These are phyloP conservation scores for Brassica cretica DNA, from an alignment of 345 rosid species.

Conservation along the genomic window DNA sequence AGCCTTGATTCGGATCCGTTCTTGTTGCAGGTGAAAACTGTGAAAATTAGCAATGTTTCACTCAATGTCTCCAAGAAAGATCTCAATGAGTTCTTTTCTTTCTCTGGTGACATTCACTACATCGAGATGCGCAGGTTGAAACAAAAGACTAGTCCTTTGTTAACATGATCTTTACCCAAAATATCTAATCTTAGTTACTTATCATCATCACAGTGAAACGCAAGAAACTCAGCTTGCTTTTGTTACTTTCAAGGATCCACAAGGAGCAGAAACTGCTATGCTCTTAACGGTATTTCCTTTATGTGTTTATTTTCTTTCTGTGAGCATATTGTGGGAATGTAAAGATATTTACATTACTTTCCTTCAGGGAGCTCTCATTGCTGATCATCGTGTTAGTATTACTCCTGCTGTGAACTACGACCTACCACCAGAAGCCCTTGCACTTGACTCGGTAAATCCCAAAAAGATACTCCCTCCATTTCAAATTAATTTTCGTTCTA, in stretches of 20 bases:
- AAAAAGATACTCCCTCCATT: background rate
- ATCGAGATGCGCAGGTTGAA: conserved; percentile 66
- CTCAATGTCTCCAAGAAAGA: conserved; percentile 63
- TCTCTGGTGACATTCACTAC: conserved; percentile 73
- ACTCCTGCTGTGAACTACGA: conserved; percentile 66
- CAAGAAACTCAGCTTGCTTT: conserved; percentile 66
- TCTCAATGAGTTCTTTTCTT: conserved; percentile 76
- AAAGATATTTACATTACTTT: background rate
- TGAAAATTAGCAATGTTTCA: conserved; percentile 68
- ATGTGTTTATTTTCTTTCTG: background rate
- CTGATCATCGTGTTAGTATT: conserved; percentile 65
- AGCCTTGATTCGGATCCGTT: background rate
- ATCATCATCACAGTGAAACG: conserved; percentile 51
- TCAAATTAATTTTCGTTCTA: too few species aligned
- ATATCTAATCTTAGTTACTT: conserved; percentile 10
- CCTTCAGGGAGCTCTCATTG: conserved; percentile 83
- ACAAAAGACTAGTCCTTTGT: background rate
- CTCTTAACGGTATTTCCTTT: conserved; percentile 66
- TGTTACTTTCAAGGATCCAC: conserved; percentile 81
- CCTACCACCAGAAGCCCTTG: conserved; percentile 78
- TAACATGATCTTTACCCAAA: background rate
- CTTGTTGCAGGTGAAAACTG: conserved; percentile 47
- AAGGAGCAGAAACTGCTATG: conserved; percentile 92
- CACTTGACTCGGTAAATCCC: conserved; percentile 41
- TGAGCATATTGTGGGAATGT: background rate